Evolutionary conservation across 1,284 basidiomycete genomes (phyloP).

Genomic region (Pseudozyma flocculosa): DNA sequence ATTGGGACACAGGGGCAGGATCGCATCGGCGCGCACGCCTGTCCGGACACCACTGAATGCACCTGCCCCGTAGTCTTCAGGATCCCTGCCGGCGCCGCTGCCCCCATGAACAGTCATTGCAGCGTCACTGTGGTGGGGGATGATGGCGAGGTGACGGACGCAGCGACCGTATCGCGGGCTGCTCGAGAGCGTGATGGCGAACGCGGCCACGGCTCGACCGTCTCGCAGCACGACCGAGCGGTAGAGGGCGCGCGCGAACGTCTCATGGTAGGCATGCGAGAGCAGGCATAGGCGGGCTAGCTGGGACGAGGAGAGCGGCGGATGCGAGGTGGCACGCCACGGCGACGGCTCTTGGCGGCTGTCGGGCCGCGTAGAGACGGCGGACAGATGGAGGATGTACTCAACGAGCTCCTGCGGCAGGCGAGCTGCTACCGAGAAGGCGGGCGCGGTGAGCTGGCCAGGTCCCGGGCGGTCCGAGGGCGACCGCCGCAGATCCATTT

Average conservation of each 20-base stretch:
- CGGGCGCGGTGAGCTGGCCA: too few species aligned
- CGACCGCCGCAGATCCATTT: too few species aligned
- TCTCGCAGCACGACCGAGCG: constrained; percentile 9
- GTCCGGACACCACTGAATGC: too few species aligned
- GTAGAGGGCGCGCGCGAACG: constrained; percentile 17
- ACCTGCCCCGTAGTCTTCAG: too few species aligned
- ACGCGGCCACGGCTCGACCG: neutral
- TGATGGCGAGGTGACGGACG: constrained; percentile 13
- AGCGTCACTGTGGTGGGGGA: neutral
- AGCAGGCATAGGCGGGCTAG: neutral
- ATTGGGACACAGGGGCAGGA: constrained; percentile 16
- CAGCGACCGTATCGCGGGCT: constrained; percentile 3
- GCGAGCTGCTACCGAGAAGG: too few species aligned
- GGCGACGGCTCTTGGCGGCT: too few species aligned
- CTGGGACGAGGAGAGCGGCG: neutral
- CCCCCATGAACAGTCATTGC: too few species aligned
- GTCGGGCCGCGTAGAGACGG: neutral
- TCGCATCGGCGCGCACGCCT: constrained; percentile 11
- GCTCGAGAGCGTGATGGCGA: constrained; percentile 6
- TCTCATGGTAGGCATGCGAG: neutral
- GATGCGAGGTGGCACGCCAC: neutral
- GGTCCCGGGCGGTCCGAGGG: too few species aligned
- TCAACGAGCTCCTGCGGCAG: neutral
- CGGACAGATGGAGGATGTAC: neutral
- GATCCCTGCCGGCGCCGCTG: too few species aligned